Evolutionary conservation across 169 alveolate genomes (phyloP).

Genomic region (Toxoplasma gondii): DNA sequence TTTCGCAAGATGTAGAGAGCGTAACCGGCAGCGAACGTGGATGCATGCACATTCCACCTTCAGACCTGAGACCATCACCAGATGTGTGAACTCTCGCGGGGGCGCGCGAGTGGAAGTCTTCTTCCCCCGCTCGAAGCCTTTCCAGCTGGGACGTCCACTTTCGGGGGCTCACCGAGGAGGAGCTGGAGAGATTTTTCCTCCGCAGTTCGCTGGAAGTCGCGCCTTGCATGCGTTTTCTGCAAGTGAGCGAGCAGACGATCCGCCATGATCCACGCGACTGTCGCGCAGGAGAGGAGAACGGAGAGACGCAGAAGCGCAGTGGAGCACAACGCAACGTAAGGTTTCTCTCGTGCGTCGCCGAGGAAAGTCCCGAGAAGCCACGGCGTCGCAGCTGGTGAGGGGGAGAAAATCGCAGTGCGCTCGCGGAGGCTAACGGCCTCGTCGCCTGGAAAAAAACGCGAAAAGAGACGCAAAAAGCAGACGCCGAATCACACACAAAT

Average conservation of each 20-base stretch:
- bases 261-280: not conserved
- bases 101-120: too few species aligned
- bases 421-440: not conserved
- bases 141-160: too few species aligned
- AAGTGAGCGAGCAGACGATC: not conserved
- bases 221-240: not conserved
- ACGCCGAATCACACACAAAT: too few species aligned
- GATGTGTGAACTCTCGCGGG: too few species aligned
- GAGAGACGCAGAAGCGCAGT: not conserved
- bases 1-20: too few species aligned
- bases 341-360: not conserved
- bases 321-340: not conserved
- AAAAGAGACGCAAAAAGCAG: not conserved
- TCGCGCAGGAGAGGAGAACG: slow-evolving; percentile 6
- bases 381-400: not conserved
- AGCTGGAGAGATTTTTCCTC: not conserved
- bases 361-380: not conserved
- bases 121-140: too few species aligned
- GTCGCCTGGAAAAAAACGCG: not conserved
- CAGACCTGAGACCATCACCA: too few species aligned
- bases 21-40: too few species aligned
- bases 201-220: not conserved
- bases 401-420: not conserved
- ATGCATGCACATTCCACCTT: too few species aligned
- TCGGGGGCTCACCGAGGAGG: not conserved